Conservation (phyloP, 192 early-diverging fungal genomes). For the Coemansia sp. region DNA sequence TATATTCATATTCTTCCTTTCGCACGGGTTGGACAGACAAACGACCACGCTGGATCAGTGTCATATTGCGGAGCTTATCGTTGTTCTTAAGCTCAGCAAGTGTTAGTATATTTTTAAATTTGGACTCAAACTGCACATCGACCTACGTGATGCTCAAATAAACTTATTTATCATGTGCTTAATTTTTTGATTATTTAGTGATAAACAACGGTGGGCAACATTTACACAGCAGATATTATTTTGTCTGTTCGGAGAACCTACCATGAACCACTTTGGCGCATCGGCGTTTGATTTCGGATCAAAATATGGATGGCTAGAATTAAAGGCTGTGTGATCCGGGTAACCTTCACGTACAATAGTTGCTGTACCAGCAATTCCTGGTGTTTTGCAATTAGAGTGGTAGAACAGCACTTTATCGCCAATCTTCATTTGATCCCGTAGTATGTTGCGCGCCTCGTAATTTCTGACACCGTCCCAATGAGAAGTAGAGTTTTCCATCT, state of each 20-base stretch:
- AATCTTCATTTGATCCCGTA: conserved; percentile 73
- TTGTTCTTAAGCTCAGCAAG: conserved; percentile 68
- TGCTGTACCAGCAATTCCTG: conserved; percentile 77
- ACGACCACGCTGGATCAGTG: conserved; percentile 66
- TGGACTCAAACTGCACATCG: conserved; percentile 75
- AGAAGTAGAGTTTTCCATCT: conserved; percentile 52
- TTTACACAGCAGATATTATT: too few relatives aligned
- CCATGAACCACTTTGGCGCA: conserved; percentile 82
- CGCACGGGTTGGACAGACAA: conserved; percentile 78
- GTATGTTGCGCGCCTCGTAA: conserved; percentile 79
- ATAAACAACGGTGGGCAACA: too few relatives aligned
- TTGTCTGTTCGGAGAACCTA: too few relatives aligned
- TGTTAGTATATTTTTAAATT: conserved; percentile 61
- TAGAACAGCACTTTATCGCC: conserved; percentile 78
- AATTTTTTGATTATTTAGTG: background rate
- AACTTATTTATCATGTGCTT: background rate
- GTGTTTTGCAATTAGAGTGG: conserved; percentile 81
- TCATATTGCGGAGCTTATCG: conserved; percentile 62
- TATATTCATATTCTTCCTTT: conserved; percentile 64
- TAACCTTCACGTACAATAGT: conserved; percentile 65
- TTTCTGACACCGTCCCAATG: conserved; percentile 84
- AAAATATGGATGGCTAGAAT: conserved; percentile 72
- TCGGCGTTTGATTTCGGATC: conserved; percentile 69
- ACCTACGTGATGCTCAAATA: conserved; percentile 50
- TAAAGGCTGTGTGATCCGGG: conserved; percentile 77